Evolutionary conservation across 2,329 filamentous ascomycete genomes (phyloP).

Genomic region (Colletotrichum neosansevieriae): DNA sequence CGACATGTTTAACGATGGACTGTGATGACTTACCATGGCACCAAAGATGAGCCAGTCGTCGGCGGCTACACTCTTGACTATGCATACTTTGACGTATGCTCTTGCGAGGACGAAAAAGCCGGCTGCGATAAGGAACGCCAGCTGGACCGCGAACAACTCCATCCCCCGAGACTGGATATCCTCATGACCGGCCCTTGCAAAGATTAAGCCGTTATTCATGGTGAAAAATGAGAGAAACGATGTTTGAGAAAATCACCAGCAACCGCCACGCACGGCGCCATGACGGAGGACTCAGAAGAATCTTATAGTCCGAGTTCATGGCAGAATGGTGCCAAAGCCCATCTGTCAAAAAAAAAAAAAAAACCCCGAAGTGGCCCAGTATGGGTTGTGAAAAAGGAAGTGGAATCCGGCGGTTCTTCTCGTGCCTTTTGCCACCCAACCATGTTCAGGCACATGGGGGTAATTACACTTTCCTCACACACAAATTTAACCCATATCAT

Average conservation of each 20-base stretch:
- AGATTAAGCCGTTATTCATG: constrained; percentile 26
- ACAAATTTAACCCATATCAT: no score
- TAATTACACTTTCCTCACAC: no score
- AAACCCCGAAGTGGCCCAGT: not conserved
- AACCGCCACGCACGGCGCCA: not conserved
- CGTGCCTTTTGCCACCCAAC: no score
- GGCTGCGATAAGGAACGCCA: constrained; percentile 49
- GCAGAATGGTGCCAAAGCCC: not conserved
- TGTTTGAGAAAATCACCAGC: not conserved
- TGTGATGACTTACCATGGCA: constrained; percentile 53
- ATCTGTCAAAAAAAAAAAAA: constrained; percentile 6
- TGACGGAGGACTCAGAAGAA: not conserved
- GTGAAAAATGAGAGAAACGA: not conserved
- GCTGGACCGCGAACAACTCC: constrained; percentile 42
- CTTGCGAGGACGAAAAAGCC: constrained; percentile 55
- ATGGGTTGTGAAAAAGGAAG: constrained; percentile 1
- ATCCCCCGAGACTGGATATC: constrained; percentile 30
- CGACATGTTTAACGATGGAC: not conserved
- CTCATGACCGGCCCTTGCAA: not conserved
- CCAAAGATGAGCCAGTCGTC: constrained; percentile 63
- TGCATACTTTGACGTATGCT: constrained; percentile 57
- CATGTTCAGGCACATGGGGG: no score
- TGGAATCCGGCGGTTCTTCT: not conserved
- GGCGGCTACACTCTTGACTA: constrained; percentile 56
- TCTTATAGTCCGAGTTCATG: constrained; percentile 15